These are phyloP conservation scores for Fusarium nelsonii DNA, from an alignment of 2,329 filamentous ascomycete species.

Conservation along the genomic window DNA sequence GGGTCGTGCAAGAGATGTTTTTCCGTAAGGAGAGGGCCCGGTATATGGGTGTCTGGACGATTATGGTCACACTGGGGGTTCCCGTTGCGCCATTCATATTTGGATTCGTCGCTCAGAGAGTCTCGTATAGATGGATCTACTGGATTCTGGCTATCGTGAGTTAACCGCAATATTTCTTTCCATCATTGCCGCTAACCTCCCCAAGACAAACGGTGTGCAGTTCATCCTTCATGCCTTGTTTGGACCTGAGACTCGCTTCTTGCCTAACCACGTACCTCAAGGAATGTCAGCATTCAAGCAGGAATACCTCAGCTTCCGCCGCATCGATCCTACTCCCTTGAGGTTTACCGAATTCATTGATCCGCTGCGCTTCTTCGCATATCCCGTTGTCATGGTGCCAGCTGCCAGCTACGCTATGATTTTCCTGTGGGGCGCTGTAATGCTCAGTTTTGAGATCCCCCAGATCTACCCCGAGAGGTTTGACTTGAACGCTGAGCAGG, in stretches of 20 bases:
- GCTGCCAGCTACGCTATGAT: conserved; percentile 62
- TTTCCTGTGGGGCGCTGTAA: conserved; percentile 59
- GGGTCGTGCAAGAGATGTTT: not conserved
- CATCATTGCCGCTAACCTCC: no score
- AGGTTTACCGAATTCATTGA: conserved; percentile 75
- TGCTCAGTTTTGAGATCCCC: conserved; percentile 68
- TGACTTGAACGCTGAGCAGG: conserved; percentile 67
- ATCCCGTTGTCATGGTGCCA: not conserved
- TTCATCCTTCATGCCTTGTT: not conserved
- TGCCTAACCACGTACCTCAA: not conserved
- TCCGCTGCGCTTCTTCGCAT: not conserved
- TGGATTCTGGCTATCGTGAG: no score
- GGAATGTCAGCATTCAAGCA: not conserved
- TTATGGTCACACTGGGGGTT: not conserved
- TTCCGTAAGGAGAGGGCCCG: not conserved
- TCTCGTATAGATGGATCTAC: no score
- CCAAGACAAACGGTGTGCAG: not conserved
- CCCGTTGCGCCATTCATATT: not conserved
- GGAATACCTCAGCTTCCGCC: not conserved
- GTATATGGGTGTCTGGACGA: not conserved
- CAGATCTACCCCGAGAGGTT: conserved; percentile 68
- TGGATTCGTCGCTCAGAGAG: not conserved
- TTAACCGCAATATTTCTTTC: no score
- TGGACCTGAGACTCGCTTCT: not conserved
- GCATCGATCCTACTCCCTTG: conserved; percentile 40